Percentiles rank a stretch among this genome's conserved stretches.
Evolutionary conservation across 208 protist species (phyloP).

Genomic region (Trichomonas gallinae): DNA sequence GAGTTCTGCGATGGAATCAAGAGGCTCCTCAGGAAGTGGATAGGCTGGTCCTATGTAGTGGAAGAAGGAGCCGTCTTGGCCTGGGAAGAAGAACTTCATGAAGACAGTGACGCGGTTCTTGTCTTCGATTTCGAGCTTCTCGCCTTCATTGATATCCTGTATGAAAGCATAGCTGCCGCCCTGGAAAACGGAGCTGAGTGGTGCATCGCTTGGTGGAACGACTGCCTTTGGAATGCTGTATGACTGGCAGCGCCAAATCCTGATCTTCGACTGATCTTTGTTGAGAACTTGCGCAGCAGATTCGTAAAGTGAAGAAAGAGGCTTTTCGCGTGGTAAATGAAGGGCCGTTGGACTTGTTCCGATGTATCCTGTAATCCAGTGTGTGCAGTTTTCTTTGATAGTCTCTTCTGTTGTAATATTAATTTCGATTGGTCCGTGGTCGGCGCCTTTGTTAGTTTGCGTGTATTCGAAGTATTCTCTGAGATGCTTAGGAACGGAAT

Average conservation of each 20-base stretch:
- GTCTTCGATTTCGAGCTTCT: not conserved
- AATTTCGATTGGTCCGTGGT: not conserved
- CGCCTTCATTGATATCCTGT: not conserved
- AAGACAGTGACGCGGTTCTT: not conserved
- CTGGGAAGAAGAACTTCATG: conserved; percentile 9
- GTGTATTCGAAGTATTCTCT: not conserved
- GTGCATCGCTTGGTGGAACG: not conserved
- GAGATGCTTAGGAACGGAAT: not conserved
- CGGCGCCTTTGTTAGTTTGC: not conserved
- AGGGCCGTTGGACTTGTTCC: not conserved
- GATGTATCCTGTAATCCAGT: not conserved
- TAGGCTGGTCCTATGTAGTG: not conserved
- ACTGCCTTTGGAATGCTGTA: not conserved
- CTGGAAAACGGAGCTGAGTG: not conserved
- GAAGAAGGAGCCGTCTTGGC: not conserved
- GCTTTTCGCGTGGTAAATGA: not conserved
- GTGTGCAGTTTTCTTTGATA: not conserved
- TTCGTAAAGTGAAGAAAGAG: not conserved
- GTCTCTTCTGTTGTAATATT: not conserved
- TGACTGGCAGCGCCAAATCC: not conserved
- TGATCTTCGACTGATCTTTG: not conserved
- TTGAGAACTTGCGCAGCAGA: not conserved
- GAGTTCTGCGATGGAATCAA: not conserved
- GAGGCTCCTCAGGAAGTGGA: not conserved
- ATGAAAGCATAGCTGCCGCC: not conserved